Conservation (phyloP, 2,329 filamentous ascomycete genomes). For the Fusarium anguioides region DNA sequence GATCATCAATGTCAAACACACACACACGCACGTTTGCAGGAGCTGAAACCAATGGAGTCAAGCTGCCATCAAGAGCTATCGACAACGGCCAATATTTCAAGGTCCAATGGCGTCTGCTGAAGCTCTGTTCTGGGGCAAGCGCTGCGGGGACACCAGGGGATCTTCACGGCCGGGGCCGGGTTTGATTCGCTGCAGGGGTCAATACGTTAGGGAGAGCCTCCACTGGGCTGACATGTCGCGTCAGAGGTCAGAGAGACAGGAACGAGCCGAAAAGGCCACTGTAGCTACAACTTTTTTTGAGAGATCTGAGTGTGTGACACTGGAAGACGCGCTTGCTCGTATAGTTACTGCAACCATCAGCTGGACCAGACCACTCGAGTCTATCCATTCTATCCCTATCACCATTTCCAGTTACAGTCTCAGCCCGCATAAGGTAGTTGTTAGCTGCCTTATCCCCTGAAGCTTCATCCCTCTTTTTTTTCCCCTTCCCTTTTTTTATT, state of each 20-base stretch:
- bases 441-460: constrained; percentile 38
- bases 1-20: constrained; percentile 5
- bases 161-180: constrained; percentile 32
- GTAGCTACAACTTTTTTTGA: constrained; percentile 52
- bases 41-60: constrained; percentile 29
- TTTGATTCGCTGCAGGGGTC: constrained; percentile 37
- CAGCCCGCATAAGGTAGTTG: constrained; percentile 27
- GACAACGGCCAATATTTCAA: constrained; percentile 24
- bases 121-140: constrained; percentile 33
- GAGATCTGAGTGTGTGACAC: constrained; percentile 12
- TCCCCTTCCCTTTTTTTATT: constrained; percentile 23
- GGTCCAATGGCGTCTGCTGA: constrained; percentile 16
- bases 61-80: constrained; percentile 18
- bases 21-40: constrained; percentile 9
- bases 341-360: constrained; percentile 22
- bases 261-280: constrained; percentile 51
- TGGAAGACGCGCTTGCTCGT: constrained; percentile 21
- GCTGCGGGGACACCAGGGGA: constrained; percentile 35
- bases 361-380: constrained; percentile 4
- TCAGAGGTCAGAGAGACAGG: constrained; percentile 5
- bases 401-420: constrained; percentile 29
- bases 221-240: constrained; percentile 28
- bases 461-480: constrained; percentile 41
- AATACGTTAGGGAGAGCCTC: constrained; percentile 21
- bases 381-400: constrained; percentile 9